Evolutionary conservation across 306 rosid genomes (phyloP), one percentile per base, ranked within the genome.

Genomic region (Purshia tridentata): DNA sequence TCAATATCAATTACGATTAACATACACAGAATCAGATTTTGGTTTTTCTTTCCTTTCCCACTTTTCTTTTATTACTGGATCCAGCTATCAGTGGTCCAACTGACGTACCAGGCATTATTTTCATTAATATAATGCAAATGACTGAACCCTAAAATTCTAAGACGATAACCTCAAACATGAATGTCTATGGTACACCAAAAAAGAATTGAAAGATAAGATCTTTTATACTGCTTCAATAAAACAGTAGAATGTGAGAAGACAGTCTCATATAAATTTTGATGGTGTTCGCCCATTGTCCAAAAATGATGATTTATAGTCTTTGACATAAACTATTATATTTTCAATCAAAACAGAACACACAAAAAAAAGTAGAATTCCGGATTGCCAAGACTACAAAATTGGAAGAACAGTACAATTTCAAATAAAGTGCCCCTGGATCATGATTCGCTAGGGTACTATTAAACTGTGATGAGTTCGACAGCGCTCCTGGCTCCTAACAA

Each of bases 31-130:
- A n/a, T 44, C n/a, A 5, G 4, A 23, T 59, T 20, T 56, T 37
- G 62, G 20, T 18, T 4, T 47, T 66, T 47, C 7, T 47, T 66
- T 62, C 50, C 67, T 16, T 62, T 62, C 22, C 67, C 67, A 40
- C 20, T 41, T 16, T 41, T 46, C 39, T 22, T 51, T 66, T 12
- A 39, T 39, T 46, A 66, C 16, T 46, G 49, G 18, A 47, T 23
- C 29, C 44, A 66, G 54, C 44, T 22, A 19, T 20, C 19, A 65
- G 41, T 46, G 29, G 11, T 22, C 51, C 52, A 19, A 42, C n/a
- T 19, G 37, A 44, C 4, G 4, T 42, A 64, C 5, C 18, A 65
- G 41, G 70, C 35, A 29, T 29, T 29, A 29, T 29, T 29, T 29
- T 45, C 5, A 65, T 14, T 20, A 11, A 4, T 46, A 20, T 45